Conservation (phyloP, 768 basidiomycete genomes). For the Saitozyma podzolica region DNA sequence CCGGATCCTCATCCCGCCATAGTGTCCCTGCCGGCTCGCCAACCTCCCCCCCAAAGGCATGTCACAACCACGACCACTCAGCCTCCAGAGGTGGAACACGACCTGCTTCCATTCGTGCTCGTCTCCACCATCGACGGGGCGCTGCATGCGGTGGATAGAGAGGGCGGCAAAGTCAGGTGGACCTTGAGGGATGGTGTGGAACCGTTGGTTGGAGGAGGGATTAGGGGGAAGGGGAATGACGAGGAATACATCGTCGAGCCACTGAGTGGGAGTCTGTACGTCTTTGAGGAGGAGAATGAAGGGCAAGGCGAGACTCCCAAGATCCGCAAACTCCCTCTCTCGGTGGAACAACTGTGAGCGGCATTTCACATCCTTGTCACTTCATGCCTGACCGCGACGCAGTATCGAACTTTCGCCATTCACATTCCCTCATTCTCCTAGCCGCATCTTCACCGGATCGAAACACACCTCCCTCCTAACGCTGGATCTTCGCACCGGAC, state of each 20-base stretch:
- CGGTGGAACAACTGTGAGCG: conserved; percentile 75
- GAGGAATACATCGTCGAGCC: conserved; percentile 88
- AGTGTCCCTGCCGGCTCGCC: conserved; percentile 29
- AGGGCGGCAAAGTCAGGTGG: conserved; percentile 80
- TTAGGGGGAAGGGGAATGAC: conserved; percentile 56
- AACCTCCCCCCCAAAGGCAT: conserved; percentile 2
- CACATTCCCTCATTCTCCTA: conserved; percentile 69
- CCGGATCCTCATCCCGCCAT: conserved; percentile 38
- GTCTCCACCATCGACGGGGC: conserved; percentile 92
- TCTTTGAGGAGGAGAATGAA: conserved; percentile 58
- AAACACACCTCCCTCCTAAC: conserved; percentile 75
- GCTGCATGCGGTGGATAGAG: conserved; percentile 88
- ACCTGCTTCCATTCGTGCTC: conserved; percentile 78
- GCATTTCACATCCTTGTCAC: background rate
- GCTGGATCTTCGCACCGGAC: conserved; percentile 54
- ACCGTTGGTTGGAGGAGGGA: conserved; percentile 29
- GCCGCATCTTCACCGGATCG: conserved; percentile 79
- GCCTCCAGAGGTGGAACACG: conserved; percentile 56
- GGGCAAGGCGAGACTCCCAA: conserved; percentile 30
- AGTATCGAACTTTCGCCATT: conserved; percentile 79
- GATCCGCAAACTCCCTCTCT: conserved; percentile 83
- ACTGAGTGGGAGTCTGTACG: conserved; percentile 88
- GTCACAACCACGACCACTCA: conserved; percentile 2
- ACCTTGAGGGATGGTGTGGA: conserved; percentile 67
- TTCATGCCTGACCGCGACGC: background rate